Evolutionary conservation across 2,329 filamentous ascomycete species (phyloP).

Genomic region (Pyricularia grisea): DNA sequence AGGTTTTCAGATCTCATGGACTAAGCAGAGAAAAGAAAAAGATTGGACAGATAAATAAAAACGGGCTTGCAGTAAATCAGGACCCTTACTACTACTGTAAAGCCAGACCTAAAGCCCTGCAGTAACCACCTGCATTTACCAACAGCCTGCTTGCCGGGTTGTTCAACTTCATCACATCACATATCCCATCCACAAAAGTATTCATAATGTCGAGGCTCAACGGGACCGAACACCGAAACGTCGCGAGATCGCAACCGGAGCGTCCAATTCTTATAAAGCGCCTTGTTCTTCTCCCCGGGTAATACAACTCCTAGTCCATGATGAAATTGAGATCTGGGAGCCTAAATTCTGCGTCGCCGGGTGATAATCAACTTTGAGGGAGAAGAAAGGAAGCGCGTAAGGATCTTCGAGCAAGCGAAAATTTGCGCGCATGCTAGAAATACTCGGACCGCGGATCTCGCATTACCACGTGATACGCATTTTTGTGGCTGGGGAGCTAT

Average conservation of each 20-base stretch:
- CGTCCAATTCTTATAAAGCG: conserved; percentile 58
- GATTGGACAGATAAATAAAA: background rate
- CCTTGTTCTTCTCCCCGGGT: conserved; percentile 47
- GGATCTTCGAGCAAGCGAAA: background rate
- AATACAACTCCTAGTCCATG: conserved; percentile 46
- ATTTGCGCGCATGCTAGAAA: background rate
- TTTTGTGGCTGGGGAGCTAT: background rate
- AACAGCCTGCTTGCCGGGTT: background rate
- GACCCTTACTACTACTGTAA: background rate
- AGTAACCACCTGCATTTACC: too few relatives aligned
- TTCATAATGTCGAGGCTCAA: conserved; percentile 48
- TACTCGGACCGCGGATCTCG: background rate
- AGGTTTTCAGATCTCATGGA: background rate
- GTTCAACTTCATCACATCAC: background rate
- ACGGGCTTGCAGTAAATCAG: background rate
- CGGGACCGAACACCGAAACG: conserved; percentile 48
- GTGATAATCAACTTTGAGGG: conserved; percentile 45
- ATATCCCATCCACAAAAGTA: conserved; percentile 7
- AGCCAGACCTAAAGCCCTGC: background rate
- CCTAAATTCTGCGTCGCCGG: conserved; percentile 45
- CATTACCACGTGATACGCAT: background rate
- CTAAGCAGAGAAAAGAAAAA: background rate
- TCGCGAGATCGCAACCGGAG: conserved; percentile 28
- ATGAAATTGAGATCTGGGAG: conserved; percentile 31
- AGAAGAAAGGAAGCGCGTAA: conserved; percentile 24